A percentile compares a stretch with the other conserved stretches of the same genome.
Conservation (phyloP, 1,284 basidiomycete genomes). For the Ceratobasidium sp. region DNA sequence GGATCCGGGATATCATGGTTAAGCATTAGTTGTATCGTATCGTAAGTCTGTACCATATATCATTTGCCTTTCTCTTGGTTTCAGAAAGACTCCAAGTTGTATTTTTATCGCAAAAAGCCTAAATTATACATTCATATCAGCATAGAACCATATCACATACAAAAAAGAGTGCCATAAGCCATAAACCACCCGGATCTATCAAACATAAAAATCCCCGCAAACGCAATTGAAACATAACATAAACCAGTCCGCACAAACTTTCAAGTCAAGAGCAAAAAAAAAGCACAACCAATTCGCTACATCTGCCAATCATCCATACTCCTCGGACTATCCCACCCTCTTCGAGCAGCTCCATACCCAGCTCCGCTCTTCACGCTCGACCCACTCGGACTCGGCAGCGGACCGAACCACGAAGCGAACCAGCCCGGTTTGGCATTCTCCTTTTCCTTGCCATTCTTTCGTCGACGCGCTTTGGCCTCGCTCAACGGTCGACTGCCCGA, state of each 20-base stretch:
- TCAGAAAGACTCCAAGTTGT: background rate
- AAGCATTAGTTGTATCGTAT: background rate
- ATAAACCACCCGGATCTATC: conserved; percentile 10
- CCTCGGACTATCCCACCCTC: conserved; percentile 44
- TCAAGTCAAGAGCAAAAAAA: background rate
- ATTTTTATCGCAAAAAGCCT: conserved; percentile 7
- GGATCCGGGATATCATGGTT: background rate
- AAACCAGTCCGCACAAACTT: no score
- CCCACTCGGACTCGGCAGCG: conserved; percentile 17
- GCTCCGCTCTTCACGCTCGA: background rate
- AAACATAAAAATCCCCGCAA: conserved; percentile 4
- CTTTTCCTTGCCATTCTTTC: conserved; percentile 30
- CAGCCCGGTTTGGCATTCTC: conserved; percentile 41
- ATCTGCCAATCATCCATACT: conserved; percentile 45
- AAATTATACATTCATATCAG: conserved; percentile 37
- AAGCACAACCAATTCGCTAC: background rate
- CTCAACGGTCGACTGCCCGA: conserved; percentile 29
- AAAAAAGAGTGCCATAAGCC: background rate
- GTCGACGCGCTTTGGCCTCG: conserved; percentile 33
- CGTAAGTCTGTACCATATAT: conserved; percentile 1
- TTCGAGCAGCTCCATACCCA: background rate
- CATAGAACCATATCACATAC: no score
- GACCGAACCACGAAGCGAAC: conserved; percentile 43
- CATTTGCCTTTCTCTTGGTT: background rate
- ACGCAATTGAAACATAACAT: background rate